A percentile compares a stretch with the other conserved stretches of the same genome.
Evolutionary conservation across 345 rosid species (phyloP).

Genomic region (Boechera divaricarpa): DNA sequence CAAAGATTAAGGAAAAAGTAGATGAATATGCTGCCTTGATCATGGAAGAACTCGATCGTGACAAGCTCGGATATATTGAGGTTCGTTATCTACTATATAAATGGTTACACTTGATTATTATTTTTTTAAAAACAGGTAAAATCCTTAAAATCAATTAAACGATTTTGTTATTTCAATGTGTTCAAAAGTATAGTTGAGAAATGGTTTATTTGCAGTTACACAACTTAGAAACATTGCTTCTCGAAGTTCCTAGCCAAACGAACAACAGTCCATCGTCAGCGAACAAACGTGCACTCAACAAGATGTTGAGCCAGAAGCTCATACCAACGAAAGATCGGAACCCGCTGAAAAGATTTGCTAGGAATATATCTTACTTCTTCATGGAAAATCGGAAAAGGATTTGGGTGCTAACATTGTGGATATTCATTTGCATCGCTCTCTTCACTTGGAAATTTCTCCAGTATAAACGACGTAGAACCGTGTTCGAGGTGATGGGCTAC

Average conservation of each 20-base stretch:
- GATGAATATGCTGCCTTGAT: constrained; percentile 87
- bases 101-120: not conserved
- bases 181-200: not conserved
- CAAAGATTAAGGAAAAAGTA: constrained; percentile 67
- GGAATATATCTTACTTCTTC: constrained; percentile 53
- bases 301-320: constrained; percentile 71
- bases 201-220: constrained; percentile 49
- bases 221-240: constrained; percentile 73
- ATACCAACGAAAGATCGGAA: constrained; percentile 70
- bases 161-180: not conserved
- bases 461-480: constrained; percentile 60
- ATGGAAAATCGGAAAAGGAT: constrained; percentile 85
- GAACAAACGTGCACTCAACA: constrained; percentile 66
- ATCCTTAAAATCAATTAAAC: not conserved
- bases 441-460: constrained; percentile 85
- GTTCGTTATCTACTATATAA: constrained; percentile 42
- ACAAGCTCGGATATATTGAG: constrained; percentile 78
- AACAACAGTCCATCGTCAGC: constrained; percentile 43
- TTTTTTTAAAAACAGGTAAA: not conserved
- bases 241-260: constrained; percentile 71
- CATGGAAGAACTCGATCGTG: constrained; percentile 85
- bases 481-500: constrained; percentile 71
- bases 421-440: constrained; percentile 62
- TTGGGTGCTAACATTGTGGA: constrained; percentile 75
- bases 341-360: constrained; percentile 56